Evolutionary conservation across 2,329 filamentous ascomycete genomes (phyloP).

Genomic region (Alternaria gaisen): DNA sequence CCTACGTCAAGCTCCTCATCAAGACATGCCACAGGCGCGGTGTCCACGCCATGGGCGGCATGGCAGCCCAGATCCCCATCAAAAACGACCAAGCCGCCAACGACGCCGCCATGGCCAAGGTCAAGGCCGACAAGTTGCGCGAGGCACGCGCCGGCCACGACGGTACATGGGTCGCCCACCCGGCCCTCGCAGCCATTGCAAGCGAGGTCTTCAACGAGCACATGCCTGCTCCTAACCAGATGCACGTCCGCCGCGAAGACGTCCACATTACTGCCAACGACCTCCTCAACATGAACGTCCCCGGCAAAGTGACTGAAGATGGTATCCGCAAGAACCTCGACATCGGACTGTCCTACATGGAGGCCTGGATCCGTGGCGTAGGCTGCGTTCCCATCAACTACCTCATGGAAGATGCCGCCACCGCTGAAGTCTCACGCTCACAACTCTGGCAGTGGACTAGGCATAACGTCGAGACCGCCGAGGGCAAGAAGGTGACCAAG

Average conservation of each 20-base stretch:
- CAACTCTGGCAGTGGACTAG: constrained; percentile 97
- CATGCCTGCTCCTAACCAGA: constrained; percentile 98
- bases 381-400: constrained; percentile 98
- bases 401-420: constrained; percentile 98
- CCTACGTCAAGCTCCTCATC: constrained; percentile 96
- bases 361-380: constrained; percentile 93
- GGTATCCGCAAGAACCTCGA: constrained; percentile 98
- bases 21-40: constrained; percentile 97
- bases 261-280: constrained; percentile 87
- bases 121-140: constrained; percentile 93
- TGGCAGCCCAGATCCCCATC: constrained; percentile 99
- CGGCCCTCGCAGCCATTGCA: constrained; percentile 86
- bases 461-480: constrained; percentile 76
- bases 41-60: constrained; percentile 98
- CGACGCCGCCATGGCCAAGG: constrained; percentile 90
- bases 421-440: constrained; percentile 90
- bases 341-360: constrained; percentile 98
- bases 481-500: constrained; percentile 94
- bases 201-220: constrained; percentile 95
- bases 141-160: constrained; percentile 96
- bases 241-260: constrained; percentile 89
- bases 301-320: constrained; percentile 88
- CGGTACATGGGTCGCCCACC: constrained; percentile 97
- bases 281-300: constrained; percentile 97
- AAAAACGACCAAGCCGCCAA: constrained; percentile 93